Conservation (phyloP, 1,284 basidiomycete species). For the Violaceomyces palustris region DNA sequence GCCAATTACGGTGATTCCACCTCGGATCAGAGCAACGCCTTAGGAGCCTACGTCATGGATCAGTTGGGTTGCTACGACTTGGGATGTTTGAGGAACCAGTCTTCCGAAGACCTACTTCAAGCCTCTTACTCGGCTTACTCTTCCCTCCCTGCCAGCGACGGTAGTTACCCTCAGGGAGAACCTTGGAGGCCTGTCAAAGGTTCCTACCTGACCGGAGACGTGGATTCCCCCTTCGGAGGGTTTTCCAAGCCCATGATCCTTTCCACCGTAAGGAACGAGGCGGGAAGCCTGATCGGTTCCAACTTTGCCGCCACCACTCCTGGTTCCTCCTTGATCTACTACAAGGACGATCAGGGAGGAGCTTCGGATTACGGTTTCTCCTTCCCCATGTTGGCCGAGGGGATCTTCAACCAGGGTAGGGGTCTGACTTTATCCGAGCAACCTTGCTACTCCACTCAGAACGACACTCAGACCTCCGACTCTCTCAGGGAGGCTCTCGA, state of each 20-base stretch:
- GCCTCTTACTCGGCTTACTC: constrained; percentile 9
- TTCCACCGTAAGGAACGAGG: constrained; percentile 38
- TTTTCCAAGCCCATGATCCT: constrained; percentile 16
- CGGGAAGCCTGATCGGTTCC: constrained; percentile 11
- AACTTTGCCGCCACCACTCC: constrained; percentile 8
- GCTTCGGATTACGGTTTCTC: background rate
- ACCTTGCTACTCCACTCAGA: background rate
- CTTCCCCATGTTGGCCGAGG: constrained; percentile 1
- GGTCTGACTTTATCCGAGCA: background rate
- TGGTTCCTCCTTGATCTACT: background rate
- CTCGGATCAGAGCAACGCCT: constrained; percentile 2
- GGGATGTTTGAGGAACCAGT: constrained; percentile 15
- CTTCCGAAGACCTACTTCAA: constrained; percentile 12
- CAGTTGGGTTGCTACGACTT: constrained; percentile 23
- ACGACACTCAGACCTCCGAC: constrained; percentile 5
- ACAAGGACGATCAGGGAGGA: background rate
- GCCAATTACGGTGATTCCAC: constrained; percentile 29
- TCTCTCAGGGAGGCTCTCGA: constrained; percentile 22
- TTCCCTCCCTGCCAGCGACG: constrained; percentile 6
- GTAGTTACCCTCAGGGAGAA: constrained; percentile 13
- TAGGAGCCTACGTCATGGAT: constrained; percentile 18
- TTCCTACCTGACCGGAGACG: constrained; percentile 6
- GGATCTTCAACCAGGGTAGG: constrained; percentile 30
- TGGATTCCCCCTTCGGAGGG: constrained; percentile 1
- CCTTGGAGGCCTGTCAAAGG: constrained; percentile 32